phyloP scores from a whole-genome alignment of 2,329 filamentous ascomycete species.

The Thielaviopsis populi region DNA sequence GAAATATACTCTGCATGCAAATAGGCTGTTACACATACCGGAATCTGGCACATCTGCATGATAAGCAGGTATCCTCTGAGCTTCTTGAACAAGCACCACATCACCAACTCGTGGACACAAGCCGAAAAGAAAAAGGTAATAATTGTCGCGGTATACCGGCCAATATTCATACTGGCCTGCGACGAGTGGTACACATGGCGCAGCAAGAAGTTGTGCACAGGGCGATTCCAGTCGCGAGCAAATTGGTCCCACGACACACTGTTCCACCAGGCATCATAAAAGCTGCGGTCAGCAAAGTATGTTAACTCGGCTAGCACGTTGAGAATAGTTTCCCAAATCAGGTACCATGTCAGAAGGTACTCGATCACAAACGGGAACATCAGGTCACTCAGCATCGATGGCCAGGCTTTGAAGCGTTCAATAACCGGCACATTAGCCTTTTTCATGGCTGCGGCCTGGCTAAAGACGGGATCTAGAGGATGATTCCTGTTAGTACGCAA shows the following conservation, averaged over 20 bases:
- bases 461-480: slow-evolving; percentile 48
- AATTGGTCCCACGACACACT: slow-evolving; percentile 59
- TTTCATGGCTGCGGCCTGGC: slow-evolving; percentile 51
- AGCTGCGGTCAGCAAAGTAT: slow-evolving; percentile 60
- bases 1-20: background rate
- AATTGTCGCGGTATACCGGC: slow-evolving; percentile 55
- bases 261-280: slow-evolving; percentile 53
- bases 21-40: slow-evolving; percentile 27
- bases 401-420: slow-evolving; percentile 51
- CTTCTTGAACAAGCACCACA: slow-evolving; percentile 70
- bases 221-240: slow-evolving; percentile 63
- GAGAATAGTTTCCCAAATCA: slow-evolving; percentile 64
- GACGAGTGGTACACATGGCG: slow-evolving; percentile 67
- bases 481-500: slow-evolving; percentile 11
- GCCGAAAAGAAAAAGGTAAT: slow-evolving; percentile 62
- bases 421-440: slow-evolving; percentile 46
- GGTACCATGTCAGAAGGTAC: slow-evolving; percentile 63
- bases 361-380: slow-evolving; percentile 69
- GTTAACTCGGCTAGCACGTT: slow-evolving; percentile 67
- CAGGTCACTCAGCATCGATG: slow-evolving; percentile 60
- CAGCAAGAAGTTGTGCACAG: slow-evolving; percentile 63
- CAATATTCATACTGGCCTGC: slow-evolving; percentile 57
- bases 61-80: slow-evolving; percentile 57
- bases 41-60: slow-evolving; percentile 61
- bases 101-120: slow-evolving; percentile 58